These are phyloP conservation scores for Plasmopara halstedii DNA, from an alignment of 352 stramenopile genomes.

Conservation along the genomic window DNA sequence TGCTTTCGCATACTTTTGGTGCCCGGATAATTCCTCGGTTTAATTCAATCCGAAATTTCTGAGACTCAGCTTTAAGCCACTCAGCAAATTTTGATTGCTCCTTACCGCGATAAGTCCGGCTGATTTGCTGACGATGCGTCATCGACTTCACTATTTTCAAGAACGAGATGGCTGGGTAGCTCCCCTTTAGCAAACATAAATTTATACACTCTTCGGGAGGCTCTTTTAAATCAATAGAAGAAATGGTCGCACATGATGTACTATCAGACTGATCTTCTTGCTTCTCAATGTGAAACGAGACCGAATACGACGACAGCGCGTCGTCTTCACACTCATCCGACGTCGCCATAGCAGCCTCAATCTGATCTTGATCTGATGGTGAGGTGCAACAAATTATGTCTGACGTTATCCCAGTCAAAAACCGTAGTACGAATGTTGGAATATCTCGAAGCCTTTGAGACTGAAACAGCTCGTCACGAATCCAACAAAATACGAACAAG, in stretches of 20 bases:
- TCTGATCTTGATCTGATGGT: constrained; percentile 9
- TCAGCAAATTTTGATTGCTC: constrained; percentile 6
- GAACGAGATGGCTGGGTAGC: constrained; percentile 20
- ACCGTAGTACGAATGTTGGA: constrained; percentile 54
- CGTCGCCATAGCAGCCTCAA: constrained; percentile 7
- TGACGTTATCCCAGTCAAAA: constrained; percentile 27
- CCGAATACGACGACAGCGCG: constrained; percentile 22
- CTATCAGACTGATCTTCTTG: constrained; percentile 47
- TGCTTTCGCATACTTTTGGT: constrained; percentile 10
- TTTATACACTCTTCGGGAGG: constrained; percentile 3
- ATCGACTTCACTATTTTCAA: constrained; percentile 9
- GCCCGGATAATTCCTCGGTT: constrained; percentile 5
- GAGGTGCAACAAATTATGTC: constrained; percentile 27
- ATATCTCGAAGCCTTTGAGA: constrained; percentile 36
- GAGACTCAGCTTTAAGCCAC: constrained; percentile 19
- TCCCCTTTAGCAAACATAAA: constrained; percentile 29
- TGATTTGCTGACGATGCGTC: constrained; percentile 1
- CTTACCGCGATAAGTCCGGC: constrained; percentile 1
- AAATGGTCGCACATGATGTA: constrained; percentile 14
- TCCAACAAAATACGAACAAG: constrained; percentile 60
- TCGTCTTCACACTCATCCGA: constrained; percentile 9
- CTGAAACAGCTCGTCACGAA: constrained; percentile 42
- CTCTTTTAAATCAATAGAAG: constrained; percentile 22
- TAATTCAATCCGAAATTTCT: constrained; percentile 15
- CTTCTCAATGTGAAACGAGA: constrained; percentile 37